Evolutionary conservation across 1,139 yeast genomes (phyloP).

Genomic region (Geotrichum histeridarum): DNA sequence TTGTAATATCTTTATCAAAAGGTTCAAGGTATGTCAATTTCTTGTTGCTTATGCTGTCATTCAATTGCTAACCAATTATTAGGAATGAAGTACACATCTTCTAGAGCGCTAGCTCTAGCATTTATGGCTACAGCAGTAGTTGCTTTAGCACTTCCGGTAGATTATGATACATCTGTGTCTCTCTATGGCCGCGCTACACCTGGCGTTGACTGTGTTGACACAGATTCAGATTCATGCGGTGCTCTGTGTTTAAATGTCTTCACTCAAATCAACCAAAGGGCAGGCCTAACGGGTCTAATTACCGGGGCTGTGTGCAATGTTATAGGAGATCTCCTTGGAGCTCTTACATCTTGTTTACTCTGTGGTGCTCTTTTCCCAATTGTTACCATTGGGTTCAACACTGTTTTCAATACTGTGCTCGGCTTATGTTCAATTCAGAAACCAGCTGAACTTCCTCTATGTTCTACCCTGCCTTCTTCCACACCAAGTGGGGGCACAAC

Average conservation of each 20-base stretch:
- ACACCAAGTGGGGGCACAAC: too few species aligned
- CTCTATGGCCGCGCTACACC: background rate
- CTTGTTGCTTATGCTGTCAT: background rate
- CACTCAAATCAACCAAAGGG: too few species aligned
- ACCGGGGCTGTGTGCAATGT: background rate
- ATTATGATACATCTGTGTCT: background rate
- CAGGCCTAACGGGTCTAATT: too few species aligned
- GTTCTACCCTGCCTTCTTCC: too few species aligned
- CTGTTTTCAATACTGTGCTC: too few species aligned
- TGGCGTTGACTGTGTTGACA: background rate
- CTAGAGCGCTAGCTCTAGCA: background rate
- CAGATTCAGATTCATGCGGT: background rate
- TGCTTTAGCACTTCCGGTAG: background rate
- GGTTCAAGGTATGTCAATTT: background rate
- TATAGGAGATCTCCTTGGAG: conserved; percentile 17
- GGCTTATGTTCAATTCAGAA: too few species aligned
- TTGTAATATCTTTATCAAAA: background rate
- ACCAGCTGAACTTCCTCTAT: too few species aligned
- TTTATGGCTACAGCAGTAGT: background rate
- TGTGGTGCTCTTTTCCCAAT: conserved; percentile 13
- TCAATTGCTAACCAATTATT: background rate
- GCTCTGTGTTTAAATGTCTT: background rate
- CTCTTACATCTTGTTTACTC: conserved; percentile 19
- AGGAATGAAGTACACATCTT: background rate
- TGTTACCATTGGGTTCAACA: too few species aligned